A percentile compares a stretch with the other conserved stretches of the same genome.
phyloP scores from a whole-genome alignment of 768 basidiomycete genomes.

The Phanerodontia chrysosporium region DNA sequence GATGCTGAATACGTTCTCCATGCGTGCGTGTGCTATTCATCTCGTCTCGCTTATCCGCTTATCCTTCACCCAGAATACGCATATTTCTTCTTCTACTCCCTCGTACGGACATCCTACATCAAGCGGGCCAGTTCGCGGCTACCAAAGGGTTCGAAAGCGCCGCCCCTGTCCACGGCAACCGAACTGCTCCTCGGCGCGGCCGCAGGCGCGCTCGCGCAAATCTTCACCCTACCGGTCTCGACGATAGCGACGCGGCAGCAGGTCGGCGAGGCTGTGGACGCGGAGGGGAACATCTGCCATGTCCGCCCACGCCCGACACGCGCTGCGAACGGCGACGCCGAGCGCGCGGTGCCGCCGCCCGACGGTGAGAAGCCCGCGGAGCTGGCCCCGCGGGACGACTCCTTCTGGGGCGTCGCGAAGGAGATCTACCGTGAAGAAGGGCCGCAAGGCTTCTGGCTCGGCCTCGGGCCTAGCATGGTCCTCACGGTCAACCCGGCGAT shows the following conservation, averaged over 20 bases:
- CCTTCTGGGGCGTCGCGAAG: slow-evolving; percentile 72
- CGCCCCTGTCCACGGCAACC: slow-evolving; percentile 64
- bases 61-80: slow-evolving; percentile 76
- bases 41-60: background rate
- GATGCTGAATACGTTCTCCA: slow-evolving; percentile 97
- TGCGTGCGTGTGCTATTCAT: slow-evolving; percentile 61
- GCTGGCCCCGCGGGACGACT: slow-evolving; percentile 43
- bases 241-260: slow-evolving; percentile 98
- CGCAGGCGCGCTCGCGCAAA: slow-evolving; percentile 92
- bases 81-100: slow-evolving; percentile 98
- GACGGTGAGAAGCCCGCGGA: slow-evolving; percentile 21
- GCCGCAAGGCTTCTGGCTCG: slow-evolving; percentile 85
- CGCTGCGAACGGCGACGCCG: slow-evolving; percentile 6
- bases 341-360: slow-evolving; percentile 10
- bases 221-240: slow-evolving; percentile 96
- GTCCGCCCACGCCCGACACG: background rate
- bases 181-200: slow-evolving; percentile 88
- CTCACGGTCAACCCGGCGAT: slow-evolving; percentile 97
- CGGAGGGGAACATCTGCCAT: background rate
- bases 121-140: slow-evolving; percentile 59
- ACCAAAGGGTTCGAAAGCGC: slow-evolving; percentile 56
- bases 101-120: slow-evolving; percentile 81
- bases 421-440: slow-evolving; percentile 92
- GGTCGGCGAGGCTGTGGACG: slow-evolving; percentile 49
- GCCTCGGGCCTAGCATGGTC: slow-evolving; percentile 88